Conservation (phyloP, 192 early-diverging fungal genomes). For the Obelidium mucronatum region DNA sequence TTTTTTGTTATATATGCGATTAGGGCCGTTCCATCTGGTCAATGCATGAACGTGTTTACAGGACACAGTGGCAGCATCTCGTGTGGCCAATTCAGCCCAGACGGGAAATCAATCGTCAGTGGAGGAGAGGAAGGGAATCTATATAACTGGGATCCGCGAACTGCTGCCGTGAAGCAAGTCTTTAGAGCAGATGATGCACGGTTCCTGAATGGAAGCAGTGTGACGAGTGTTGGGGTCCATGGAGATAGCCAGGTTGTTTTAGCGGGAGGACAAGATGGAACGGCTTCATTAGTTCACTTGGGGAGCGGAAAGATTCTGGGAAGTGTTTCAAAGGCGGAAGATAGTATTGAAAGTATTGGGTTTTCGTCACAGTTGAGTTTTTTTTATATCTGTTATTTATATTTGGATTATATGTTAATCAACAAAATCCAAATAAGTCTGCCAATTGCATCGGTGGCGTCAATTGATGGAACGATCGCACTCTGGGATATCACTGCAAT, state of each 20-base stretch:
- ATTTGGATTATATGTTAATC: slow-evolving; percentile 4
- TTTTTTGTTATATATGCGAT: slow-evolving; percentile 62
- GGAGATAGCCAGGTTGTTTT: slow-evolving; percentile 79
- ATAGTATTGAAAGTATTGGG: slow-evolving; percentile 86
- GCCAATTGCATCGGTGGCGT: slow-evolving; percentile 83
- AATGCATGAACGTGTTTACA: slow-evolving; percentile 93
- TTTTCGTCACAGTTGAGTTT: slow-evolving; percentile 67
- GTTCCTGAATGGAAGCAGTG: slow-evolving; percentile 78
- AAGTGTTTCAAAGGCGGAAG: slow-evolving; percentile 81
- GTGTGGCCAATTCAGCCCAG: slow-evolving; percentile 88
- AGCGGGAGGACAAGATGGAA: slow-evolving; percentile 83
- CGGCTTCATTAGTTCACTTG: slow-evolving; percentile 79
- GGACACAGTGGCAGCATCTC: slow-evolving; percentile 87
- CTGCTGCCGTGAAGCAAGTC: slow-evolving; percentile 68
- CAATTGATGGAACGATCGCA: slow-evolving; percentile 85
- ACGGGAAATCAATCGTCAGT: slow-evolving; percentile 60
- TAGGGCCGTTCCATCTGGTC: slow-evolving; percentile 89
- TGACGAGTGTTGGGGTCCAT: slow-evolving; percentile 79
- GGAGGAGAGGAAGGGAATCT: slow-evolving; percentile 19
- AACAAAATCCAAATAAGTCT: slow-evolving; percentile 54
- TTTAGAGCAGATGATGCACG: slow-evolving; percentile 78
- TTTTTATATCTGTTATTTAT: not conserved
- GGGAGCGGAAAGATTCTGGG: slow-evolving; percentile 57
- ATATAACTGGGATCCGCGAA: slow-evolving; percentile 78
- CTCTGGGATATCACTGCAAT: slow-evolving; percentile 92